Evolutionary conservation across 768 basidiomycete species (phyloP).

Genomic region (Russula sp.): DNA sequence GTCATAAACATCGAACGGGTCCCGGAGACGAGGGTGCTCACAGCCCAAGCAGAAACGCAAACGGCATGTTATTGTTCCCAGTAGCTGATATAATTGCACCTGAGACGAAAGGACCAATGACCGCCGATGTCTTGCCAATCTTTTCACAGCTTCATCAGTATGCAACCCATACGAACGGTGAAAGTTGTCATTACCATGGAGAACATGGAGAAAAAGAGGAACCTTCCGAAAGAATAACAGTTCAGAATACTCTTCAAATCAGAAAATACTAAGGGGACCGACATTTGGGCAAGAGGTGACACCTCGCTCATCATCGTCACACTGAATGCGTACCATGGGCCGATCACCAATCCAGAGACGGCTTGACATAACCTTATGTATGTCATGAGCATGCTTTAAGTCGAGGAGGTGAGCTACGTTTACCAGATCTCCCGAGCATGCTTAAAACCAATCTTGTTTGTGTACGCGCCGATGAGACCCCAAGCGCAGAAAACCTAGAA

Average conservation of each 20-base stretch:
- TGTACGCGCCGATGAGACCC: conserved; percentile 74
- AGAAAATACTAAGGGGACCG: conserved; percentile 18
- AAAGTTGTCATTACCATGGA: too few species aligned
- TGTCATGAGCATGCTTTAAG: not conserved
- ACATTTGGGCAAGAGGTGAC: conserved; percentile 66
- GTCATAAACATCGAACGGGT: not conserved
- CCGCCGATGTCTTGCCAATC: conserved; percentile 70
- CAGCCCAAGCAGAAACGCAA: conserved; percentile 59
- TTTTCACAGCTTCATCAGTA: conserved; percentile 32
- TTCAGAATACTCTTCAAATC: not conserved
- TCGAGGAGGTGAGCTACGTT: conserved; percentile 4
- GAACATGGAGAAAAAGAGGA: conserved; percentile 55
- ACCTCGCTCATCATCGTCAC: conserved; percentile 82
- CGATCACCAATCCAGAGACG: conserved; percentile 65
- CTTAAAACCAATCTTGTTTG: conserved; percentile 70
- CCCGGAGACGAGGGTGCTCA: conserved; percentile 28
- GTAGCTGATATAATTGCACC: conserved; percentile 67
- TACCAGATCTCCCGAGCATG: conserved; percentile 78
- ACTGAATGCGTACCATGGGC: conserved; percentile 77
- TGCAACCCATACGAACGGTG: too few species aligned
- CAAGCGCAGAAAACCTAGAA: conserved; percentile 55
- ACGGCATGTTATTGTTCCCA: conserved; percentile 67
- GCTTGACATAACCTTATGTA: conserved; percentile 54
- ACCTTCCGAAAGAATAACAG: conserved; percentile 31
- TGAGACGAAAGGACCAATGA: conserved; percentile 69